A percentile compares a stretch with the other conserved stretches of the same genome.
These are phyloP conservation scores for Clohesyomyces aquaticus DNA, from an alignment of 495 filamentous ascomycete genomes.

Conservation along the genomic window DNA sequence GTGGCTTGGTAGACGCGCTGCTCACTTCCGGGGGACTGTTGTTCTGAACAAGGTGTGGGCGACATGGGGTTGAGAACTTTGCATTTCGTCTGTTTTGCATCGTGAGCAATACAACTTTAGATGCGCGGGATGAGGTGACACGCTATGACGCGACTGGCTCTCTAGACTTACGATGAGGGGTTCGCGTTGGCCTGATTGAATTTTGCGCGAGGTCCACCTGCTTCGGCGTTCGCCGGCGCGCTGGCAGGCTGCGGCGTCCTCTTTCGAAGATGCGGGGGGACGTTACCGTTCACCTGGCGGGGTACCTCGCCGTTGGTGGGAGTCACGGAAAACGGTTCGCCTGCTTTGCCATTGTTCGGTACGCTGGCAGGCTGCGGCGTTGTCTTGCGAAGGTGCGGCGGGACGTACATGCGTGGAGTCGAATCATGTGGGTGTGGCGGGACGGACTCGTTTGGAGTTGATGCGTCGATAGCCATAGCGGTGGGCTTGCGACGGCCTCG, in stretches of 20 bases:
- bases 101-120: background rate
- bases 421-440: background rate
- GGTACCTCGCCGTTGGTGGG: too few relatives aligned
- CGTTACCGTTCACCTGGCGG: too few relatives aligned
- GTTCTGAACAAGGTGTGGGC: background rate
- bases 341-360: background rate
- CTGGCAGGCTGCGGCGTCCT: background rate
- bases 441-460: background rate
- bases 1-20: background rate
- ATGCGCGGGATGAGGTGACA: too few relatives aligned
- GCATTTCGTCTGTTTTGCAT: background rate
- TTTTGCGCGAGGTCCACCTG: background rate
- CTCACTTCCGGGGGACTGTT: background rate
- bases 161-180: background rate
- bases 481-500: background rate
- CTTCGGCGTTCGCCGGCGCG: background rate
- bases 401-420: background rate
- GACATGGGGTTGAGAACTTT: background rate
- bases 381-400: slow-evolving; percentile 10
- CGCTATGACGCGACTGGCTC: too few relatives aligned
- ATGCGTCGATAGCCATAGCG: background rate
- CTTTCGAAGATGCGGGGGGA: slow-evolving; percentile 18
- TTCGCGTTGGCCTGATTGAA: background rate
- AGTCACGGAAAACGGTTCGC: too few relatives aligned
- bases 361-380: background rate